Base-by-base conservation (phyloP, 78 protist species). In the Cyanophora paradoxa region DNA sequence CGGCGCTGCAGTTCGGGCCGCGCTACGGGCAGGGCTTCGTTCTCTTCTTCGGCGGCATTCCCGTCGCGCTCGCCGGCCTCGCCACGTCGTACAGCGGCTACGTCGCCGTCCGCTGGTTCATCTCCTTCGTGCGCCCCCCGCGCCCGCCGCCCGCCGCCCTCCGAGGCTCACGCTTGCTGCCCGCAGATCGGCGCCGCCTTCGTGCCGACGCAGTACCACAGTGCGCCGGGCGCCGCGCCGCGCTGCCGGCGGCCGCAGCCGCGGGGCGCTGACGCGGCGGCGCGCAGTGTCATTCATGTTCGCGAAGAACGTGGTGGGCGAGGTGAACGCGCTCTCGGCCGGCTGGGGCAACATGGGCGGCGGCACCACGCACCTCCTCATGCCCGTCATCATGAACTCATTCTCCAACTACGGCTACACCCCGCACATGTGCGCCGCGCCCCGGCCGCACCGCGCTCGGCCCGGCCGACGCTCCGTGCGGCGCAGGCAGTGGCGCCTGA, bases 341-440 rank as follows among this genome's bases (percentile, higher is more conserved):
- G 67, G 67, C 34, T 61, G 67, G 67, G 67, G 67, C 34, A 61
- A 61, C 67, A 10, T 61, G 20, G 67, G 67, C 34, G 67, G 67
- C 10, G 67, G 67, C 46, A 17, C 14, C n/a, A 14, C 67, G 31
- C 39, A 28, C 19, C 31, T 17, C 10, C 7, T 61, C 42, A n/a
- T 17, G 17, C 33, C 46, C 42, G 40, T 17, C 8, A 17, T 61
- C 34, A 28, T 61, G 6, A 14, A 6, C 11, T 5, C 31, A 11
- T 61, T 33, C 67, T 28, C 11, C 39, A 34, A 11, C 19, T 3
- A 7, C 34, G 67, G 67, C 40, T 61, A 61, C 67, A 61, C 67
- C 46, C n/a, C n/a, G n/a, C n/a, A n/a, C n/a, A n/a, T n/a, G n/a
- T n/a, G n/a, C n/a, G n/a, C n/a, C n/a, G n/a, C n/a, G n/a, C n/a